phyloP scores from a whole-genome alignment of 495 filamentous ascomycete genomes.

The Pyronema omphalodes region DNA sequence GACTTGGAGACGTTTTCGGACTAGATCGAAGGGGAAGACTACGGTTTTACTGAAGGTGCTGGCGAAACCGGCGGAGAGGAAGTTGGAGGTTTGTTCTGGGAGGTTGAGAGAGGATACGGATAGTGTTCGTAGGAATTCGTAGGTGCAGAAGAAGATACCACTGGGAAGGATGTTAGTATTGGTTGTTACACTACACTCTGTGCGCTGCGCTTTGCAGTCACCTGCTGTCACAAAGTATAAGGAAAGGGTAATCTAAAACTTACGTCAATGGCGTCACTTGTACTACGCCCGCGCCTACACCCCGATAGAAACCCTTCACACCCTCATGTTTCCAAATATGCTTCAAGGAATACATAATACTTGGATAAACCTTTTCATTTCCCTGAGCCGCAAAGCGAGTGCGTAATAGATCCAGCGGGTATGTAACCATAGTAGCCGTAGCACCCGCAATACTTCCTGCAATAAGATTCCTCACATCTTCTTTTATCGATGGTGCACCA shows the following conservation, averaged over 20 bases:
- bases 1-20: constrained; percentile 83
- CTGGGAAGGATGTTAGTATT: neutral
- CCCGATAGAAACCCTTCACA: constrained; percentile 61
- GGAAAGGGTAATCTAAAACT: neutral
- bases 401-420: constrained; percentile 82
- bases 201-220: too few species aligned
- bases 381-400: constrained; percentile 94
- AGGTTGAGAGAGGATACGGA: neutral
- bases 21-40: constrained; percentile 85
- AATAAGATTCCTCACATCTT: constrained; percentile 50
- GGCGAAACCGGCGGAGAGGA: constrained; percentile 53
- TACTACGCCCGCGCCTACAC: constrained; percentile 54
- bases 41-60: constrained; percentile 68
- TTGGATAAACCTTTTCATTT: constrained; percentile 57
- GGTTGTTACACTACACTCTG: neutral
- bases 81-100: neutral
- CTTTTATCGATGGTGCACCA: constrained; percentile 31
- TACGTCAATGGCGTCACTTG: constrained; percentile 88
- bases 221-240: too few species aligned
- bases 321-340: constrained; percentile 69
- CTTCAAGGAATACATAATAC: constrained; percentile 42
- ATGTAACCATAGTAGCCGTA: constrained; percentile 63
- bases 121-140: constrained; percentile 34
- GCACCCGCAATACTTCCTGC: constrained; percentile 66
- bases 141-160: constrained; percentile 78